Conservation (phyloP, 2,329 filamentous ascomycete species). For the Penicillium italicum region DNA sequence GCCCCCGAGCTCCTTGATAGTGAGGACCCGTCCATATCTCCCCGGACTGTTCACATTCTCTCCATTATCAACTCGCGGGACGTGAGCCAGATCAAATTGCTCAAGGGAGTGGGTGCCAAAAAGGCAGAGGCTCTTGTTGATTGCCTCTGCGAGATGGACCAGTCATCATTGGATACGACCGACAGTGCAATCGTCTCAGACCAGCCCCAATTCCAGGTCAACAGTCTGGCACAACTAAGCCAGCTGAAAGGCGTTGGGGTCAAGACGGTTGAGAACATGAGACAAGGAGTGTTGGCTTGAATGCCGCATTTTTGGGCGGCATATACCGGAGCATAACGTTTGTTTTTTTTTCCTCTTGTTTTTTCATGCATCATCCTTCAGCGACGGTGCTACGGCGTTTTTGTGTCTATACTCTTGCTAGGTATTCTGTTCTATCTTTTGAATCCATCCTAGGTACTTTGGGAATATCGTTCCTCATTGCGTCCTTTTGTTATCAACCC, state of each 20-base stretch:
- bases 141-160: conserved; percentile 45
- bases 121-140: conserved; percentile 49
- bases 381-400: conserved; percentile 30
- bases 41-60: conserved; percentile 44
- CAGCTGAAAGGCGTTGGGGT: conserved; percentile 45
- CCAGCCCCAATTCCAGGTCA: conserved; percentile 32
- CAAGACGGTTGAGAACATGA: conserved; percentile 48
- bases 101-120: conserved; percentile 48
- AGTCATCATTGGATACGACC: conserved; percentile 18
- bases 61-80: conserved; percentile 47
- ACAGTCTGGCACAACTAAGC: conserved; percentile 40
- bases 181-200: conserved; percentile 13
- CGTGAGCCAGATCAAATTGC: conserved; percentile 44
- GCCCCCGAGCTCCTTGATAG: conserved; percentile 18
- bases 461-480: not conserved
- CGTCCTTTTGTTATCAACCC: not conserved
- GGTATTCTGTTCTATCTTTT: not conserved
- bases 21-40: conserved; percentile 31
- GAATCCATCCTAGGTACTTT: not conserved
- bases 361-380: conserved; percentile 25
- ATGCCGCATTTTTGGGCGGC: conserved; percentile 13
- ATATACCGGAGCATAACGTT: conserved; percentile 9
- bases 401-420: conserved; percentile 4
- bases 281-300: conserved; percentile 41
- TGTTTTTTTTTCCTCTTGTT: not conserved